Base-by-base conservation (phyloP, 768 basidiomycete species). In the Termitomyces titanicus region DNA sequence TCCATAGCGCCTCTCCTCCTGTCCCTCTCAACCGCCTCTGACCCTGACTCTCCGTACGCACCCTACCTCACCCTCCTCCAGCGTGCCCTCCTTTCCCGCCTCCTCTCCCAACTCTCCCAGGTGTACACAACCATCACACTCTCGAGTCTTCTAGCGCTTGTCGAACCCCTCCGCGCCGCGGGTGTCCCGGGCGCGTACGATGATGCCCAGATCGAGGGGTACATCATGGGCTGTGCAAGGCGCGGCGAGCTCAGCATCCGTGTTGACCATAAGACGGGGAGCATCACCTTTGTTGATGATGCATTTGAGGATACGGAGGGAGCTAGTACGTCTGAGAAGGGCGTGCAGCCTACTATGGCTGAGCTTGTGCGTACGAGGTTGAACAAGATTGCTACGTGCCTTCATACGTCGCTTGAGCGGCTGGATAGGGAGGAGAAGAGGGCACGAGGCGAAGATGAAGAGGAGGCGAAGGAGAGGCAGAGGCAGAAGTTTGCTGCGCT, bases 101-200 rank as follows among this genome's bases (percentile, higher is more conserved):
- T 98, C 6, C 84, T 98, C 61, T 85, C 86, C 25, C 92, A 96
- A 68, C 86, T 99, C 35, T 88, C 92, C 1, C 89, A 97, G 69
- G 88, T 98, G 13, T 99, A 98, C 72, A 88, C 86, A 27, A 85
- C 88, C 12, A 85, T 98, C 75, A 86, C 84, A 60, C 83, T 98
- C 55, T 75, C 77, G 56, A 86, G 87, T 62, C 78, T 98, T 42
- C 79, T 92, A 43, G 76, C 83, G 18, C 85, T 99, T 53, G 88
- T 91, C 46, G 79, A 82, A 1, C 94, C 96, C 39, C 75, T 92
- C 18, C 79, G 79, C 51, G 82, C 81, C 12, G 74, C 75, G 2
- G 79, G 75, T 6, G 65, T 81, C 34, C 74, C 79, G 35, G 77
- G 76, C 4, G 72, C 76, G 38, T 89, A 84, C 70, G 84, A 88